A percentile compares a stretch with the other conserved stretches of the same genome.
These are phyloP conservation scores for Terana coerulea DNA, from an alignment of 768 basidiomycete species.

Conservation along the genomic window DNA sequence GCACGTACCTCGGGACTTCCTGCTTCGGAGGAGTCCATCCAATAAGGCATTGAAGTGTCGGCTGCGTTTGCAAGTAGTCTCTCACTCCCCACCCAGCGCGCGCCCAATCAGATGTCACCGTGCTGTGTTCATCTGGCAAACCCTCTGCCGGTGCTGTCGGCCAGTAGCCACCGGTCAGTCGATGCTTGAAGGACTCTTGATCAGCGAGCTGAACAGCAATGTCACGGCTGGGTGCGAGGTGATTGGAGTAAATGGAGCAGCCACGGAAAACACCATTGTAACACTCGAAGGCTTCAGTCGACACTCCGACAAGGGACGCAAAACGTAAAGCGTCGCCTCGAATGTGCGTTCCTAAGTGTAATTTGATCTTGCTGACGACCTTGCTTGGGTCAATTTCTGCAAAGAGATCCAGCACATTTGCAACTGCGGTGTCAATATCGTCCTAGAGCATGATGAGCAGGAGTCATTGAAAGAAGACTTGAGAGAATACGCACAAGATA, in stretches of 20 bases:
- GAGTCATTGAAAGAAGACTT: too few species aligned
- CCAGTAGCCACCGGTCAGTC: conserved; percentile 22
- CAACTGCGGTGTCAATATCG: conserved; percentile 22
- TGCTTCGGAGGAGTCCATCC: too few species aligned
- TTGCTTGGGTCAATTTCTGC: conserved; percentile 11
- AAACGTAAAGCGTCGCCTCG: conserved; percentile 15
- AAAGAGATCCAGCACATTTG: conserved; percentile 23
- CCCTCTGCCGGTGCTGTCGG: too few species aligned
- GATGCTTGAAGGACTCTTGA: conserved; percentile 23
- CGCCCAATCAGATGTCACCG: conserved; percentile 8
- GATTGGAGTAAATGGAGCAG: conserved; percentile 40
- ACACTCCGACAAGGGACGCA: too few species aligned
- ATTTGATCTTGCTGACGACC: conserved; percentile 13
- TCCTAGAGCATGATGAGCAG: too few species aligned
- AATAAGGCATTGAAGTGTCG: conserved; percentile 19
- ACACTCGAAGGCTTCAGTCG: conserved; percentile 38
- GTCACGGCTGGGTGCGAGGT: conserved; percentile 32
- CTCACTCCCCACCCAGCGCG: conserved; percentile 16
- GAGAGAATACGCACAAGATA: too few species aligned
- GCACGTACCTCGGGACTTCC: too few species aligned
- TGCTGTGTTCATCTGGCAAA: not conserved
- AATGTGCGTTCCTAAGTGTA: conserved; percentile 12
- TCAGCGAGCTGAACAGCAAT: conserved; percentile 16
- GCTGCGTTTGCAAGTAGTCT: conserved; percentile 9
- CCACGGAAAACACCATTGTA: conserved; percentile 40